A percentile compares a stretch with the other conserved stretches of the same genome.
Evolutionary conservation across 768 basidiomycete genomes (phyloP).

Genomic region (Macrolepiota dolichaula): DNA sequence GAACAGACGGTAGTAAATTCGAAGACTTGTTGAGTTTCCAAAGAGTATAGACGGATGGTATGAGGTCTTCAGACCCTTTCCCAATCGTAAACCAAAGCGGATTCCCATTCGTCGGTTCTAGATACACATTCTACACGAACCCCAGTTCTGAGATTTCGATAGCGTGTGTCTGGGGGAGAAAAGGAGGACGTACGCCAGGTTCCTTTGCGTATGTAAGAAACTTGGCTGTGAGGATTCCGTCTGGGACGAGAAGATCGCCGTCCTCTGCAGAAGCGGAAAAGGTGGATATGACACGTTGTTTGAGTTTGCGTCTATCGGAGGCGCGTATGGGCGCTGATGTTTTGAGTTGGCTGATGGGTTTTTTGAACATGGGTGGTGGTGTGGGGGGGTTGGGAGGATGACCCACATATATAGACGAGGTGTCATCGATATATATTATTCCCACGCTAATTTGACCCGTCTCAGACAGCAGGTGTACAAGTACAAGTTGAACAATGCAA

Average conservation of each 20-base stretch:
- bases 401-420: not conserved
- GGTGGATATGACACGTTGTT: conserved; percentile 47
- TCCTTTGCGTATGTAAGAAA: conserved; percentile 63
- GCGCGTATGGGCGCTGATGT: conserved; percentile 73
- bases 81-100: conserved; percentile 80
- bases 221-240: conserved; percentile 66
- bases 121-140: conserved; percentile 52
- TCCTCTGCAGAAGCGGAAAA: conserved; percentile 52
- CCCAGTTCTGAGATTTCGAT: conserved; percentile 1
- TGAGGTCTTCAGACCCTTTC: conserved; percentile 61
- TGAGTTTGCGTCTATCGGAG: conserved; percentile 73
- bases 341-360: conserved; percentile 63
- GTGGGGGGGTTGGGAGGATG: not conserved
- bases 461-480: not conserved
- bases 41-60: conserved; percentile 81
- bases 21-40: conserved; percentile 61
- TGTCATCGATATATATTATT: not conserved
- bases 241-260: conserved; percentile 70
- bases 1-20: conserved; percentile 64
- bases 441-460: not conserved
- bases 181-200: conserved; percentile 49
- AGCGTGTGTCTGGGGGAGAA: not conserved
- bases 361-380: conserved; percentile 70
- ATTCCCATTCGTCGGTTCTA: conserved; percentile 54
- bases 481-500: not conserved